These are phyloP conservation scores for Venturia pyrina DNA, from an alignment of 2,329 filamentous ascomycete species.

Conservation along the genomic window DNA sequence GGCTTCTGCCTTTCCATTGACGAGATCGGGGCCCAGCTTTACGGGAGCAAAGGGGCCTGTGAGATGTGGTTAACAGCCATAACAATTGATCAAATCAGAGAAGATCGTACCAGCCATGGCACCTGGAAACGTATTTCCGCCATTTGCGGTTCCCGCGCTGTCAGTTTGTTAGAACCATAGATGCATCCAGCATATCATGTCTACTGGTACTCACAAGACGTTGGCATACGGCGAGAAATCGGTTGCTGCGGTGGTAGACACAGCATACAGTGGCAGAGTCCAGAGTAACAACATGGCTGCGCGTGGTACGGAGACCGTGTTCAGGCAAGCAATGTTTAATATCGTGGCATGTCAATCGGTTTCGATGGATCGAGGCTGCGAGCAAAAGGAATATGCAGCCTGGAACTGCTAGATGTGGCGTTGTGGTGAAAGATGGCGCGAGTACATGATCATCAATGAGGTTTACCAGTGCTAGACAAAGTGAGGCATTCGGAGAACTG, in stretches of 20 bases:
- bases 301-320: background rate
- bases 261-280: background rate
- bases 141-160: slow-evolving; percentile 21
- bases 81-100: background rate
- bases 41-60: slow-evolving; percentile 27
- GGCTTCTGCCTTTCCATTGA: slow-evolving; percentile 22
- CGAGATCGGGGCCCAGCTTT: slow-evolving; percentile 27
- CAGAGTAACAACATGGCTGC: background rate
- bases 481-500: background rate
- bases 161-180: background rate
- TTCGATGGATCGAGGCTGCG: background rate
- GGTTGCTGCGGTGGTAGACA: background rate
- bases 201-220: slow-evolving; percentile 21
- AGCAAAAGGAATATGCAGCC: background rate
- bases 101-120: slow-evolving; percentile 21
- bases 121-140: slow-evolving; percentile 28
- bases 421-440: background rate
- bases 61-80: background rate
- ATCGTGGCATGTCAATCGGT: background rate
- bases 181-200: background rate
- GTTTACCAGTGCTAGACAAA: background rate
- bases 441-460: background rate
- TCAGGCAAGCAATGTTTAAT: background rate
- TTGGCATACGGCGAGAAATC: slow-evolving; percentile 26
- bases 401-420: background rate